A percentile compares a stretch with the other conserved stretches of the same genome.
These are phyloP conservation scores for Amanita subjunquillea DNA, from an alignment of 768 basidiomycete species.

Conservation along the genomic window DNA sequence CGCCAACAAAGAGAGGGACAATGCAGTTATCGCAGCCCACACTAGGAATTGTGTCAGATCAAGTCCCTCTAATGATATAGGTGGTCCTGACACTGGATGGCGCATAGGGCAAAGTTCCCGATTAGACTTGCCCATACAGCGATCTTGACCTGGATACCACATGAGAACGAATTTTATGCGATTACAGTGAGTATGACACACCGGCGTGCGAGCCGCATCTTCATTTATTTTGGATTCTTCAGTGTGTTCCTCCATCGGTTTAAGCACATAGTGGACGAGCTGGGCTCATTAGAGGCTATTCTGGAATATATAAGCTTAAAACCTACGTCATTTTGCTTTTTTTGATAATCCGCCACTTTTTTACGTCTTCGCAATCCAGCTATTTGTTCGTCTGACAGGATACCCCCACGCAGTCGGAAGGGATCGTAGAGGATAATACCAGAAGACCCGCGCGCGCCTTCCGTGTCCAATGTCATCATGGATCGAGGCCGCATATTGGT, in stretches of 20 bases:
- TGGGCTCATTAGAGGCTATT: constrained; percentile 19
- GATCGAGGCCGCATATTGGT: constrained; percentile 28
- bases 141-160: constrained; percentile 58
- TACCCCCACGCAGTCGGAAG: constrained; percentile 49
- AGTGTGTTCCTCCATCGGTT: constrained; percentile 85
- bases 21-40: constrained; percentile 82
- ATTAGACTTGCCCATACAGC: constrained; percentile 80
- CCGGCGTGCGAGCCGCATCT: constrained; percentile 55
- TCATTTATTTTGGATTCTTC: constrained; percentile 68
- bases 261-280: constrained; percentile 83
- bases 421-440: constrained; percentile 42
- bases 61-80: not conserved
- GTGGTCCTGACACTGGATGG: constrained; percentile 49
- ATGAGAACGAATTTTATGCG: not conserved
- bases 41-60: constrained; percentile 32
- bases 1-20: constrained; percentile 79
- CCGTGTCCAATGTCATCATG: constrained; percentile 28
- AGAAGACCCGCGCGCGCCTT: constrained; percentile 25
- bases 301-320: not conserved
- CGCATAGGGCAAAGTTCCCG: constrained; percentile 63
- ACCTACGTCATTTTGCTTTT: constrained; percentile 62
- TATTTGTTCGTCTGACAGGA: constrained; percentile 56
- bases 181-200: constrained; percentile 19
- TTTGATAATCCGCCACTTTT: constrained; percentile 54
- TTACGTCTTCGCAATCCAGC: constrained; percentile 47